Base-by-base conservation (phyloP, 805 yeast genomes). In the Grigorovia transvaalensis region DNA sequence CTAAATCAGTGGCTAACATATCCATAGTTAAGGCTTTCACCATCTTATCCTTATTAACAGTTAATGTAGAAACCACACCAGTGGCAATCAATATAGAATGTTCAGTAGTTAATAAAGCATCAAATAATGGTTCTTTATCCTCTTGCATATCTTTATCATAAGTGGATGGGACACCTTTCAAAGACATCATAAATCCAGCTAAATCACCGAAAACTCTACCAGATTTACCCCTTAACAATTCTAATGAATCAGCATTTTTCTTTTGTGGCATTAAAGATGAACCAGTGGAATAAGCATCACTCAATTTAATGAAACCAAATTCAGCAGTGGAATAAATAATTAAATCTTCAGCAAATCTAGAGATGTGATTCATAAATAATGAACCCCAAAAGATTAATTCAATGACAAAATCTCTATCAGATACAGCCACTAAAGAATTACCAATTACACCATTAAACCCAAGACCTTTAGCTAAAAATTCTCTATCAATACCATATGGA, bases 81-180 rank as follows among this genome's bases (percentile, higher is more conserved):
- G 97, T 90, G 35, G 98, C 95, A 65, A 93, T 93, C 57, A 87
- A 76, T 47, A 90, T 78, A 1, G 98, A 93, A 71, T 93, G 98
- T 61, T 88, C 95, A 23, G 91, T 95, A 1, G 99, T 91, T 49
- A 80, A 74, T 67, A 93, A 71, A 58, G 86, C 81, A 71, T 93
- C 99, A 63, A 93, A 93, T 56, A 93, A 74, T n/a, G 99, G 96
- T 71, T 93, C 99, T 70, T 93, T 93, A 71, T 93, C 99, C 71
- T 93, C 99, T 74, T 93, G 99, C 84, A 93, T 84, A 69, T 93
- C 99, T 73, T 93, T 93, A 74, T 93, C 89, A 71, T 93, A 93
- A 19, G 98, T 88, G 12, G 98, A 90, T 43, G 99, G 99, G 55
- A 91, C 88, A n/a, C 96, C 89, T 71, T 93, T 93, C 62, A 88